Base-by-base conservation (phyloP, 2,329 filamentous ascomycete genomes). In the Hymenoscyphus fructigenus region DNA sequence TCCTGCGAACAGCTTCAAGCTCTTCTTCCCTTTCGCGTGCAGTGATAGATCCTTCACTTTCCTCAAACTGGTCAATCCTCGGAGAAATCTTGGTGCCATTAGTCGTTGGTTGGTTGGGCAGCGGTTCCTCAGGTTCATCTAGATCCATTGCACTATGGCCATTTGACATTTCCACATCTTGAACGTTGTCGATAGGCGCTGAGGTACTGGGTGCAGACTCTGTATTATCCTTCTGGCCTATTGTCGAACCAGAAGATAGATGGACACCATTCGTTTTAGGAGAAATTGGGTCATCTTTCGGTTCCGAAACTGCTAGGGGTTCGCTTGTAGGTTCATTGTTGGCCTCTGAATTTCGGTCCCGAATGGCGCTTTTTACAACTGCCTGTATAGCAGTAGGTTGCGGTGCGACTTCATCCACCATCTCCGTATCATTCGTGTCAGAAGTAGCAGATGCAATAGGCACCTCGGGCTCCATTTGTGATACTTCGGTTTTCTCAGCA, bases 1-100 rank as follows among this genome's bases (percentile, higher is more conserved):
- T 67, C 26, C 68, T 70, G 14, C 72, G 67, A 5, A 75, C 73
- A 23, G 67, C 64, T 59, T 70, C 71, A 26, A 72, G 64, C 20
- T 66, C 63, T 38, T 71, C 68, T 17, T 66, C 53, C 55, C 66
- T 67, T 61, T 72, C 71, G 44, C 63, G 61, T 62, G 68, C 68
- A n/a, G 63, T 68, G 57, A 66, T 28, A 15, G 72, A 68, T 36
- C 62, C 67, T n/a, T 72, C 69, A 56, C 65, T 68, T 20, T 70
- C 68, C 14, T 69, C 66, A 56, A 65, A 64, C 20, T 59, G 65
- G 34, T 28, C 50, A 28, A 38, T 60, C 44, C 20, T 64, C 38
- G 56, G 53, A n/a, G 53, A 47, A 26, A 28, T n/a, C 15, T n/a
- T 2, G 9, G 34, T 58, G 5, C 47, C 53, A 38, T 60, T 60